Percentiles rank a stretch among this genome's conserved stretches.
Evolutionary conservation across 225 moss, liverwort and hornwort genomes (phyloP).

Genomic region (Lunularia cruciata): DNA sequence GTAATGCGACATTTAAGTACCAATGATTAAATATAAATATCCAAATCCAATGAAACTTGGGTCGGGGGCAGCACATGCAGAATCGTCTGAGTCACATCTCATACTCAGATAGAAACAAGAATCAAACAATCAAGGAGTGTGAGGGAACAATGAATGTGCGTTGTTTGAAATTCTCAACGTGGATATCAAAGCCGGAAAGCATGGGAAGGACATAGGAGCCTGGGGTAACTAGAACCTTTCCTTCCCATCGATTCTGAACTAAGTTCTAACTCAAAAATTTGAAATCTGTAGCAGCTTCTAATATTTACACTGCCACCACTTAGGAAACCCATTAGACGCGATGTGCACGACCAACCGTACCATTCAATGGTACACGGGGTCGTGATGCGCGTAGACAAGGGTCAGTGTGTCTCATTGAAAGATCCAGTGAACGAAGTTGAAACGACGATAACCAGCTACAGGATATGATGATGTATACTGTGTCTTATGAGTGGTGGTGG

Average conservation of each 20-base stretch:
- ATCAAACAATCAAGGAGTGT: no score
- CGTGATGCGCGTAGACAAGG: background rate
- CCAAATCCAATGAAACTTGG: no score
- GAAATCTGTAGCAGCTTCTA: slow-evolving; percentile 31
- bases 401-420: background rate
- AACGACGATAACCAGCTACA: background rate
- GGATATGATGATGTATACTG: slow-evolving; percentile 9
- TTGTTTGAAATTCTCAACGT: slow-evolving; percentile 27
- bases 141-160: no score
- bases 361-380: background rate
- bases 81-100: no score
- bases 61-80: no score
- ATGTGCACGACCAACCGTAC: background rate
- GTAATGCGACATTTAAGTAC: no score
- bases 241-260: background rate
- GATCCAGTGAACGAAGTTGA: background rate
- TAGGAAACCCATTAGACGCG: background rate
- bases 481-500: background rate
- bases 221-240: background rate
- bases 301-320: slow-evolving; percentile 25
- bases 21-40: no score
- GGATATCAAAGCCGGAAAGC: slow-evolving; percentile 30
- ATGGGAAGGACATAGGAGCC: background rate
- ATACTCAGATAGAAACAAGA: no score
- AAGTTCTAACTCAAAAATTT: slow-evolving; percentile 29